Evolutionary conservation across 345 rosid species (phyloP).

Genomic region (Citrus australasica): DNA sequence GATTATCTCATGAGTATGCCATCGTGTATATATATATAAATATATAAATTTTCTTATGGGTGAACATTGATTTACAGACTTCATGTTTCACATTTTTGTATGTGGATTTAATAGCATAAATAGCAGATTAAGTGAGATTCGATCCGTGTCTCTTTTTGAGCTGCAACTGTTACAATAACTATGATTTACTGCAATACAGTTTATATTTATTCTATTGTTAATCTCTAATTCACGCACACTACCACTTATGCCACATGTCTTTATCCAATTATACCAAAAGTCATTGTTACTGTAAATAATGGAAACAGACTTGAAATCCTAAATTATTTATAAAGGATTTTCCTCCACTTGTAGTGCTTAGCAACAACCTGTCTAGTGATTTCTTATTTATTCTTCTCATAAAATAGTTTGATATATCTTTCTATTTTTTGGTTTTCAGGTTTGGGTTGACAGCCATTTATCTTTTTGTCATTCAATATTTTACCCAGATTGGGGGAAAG

Average conservation of each 20-base stretch:
- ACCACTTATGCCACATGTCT: background rate
- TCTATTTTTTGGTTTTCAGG: slow-evolving; percentile 51
- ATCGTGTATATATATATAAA: no score
- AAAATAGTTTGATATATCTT: background rate
- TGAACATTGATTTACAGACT: background rate
- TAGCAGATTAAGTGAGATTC: background rate
- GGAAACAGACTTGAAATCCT: background rate
- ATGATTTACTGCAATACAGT: background rate
- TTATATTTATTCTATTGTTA: background rate
- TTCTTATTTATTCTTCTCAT: background rate
- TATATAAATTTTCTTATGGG: background rate
- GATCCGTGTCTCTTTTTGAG: background rate
- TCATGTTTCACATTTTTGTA: background rate
- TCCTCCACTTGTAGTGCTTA: background rate
- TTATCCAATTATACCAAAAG: no score
- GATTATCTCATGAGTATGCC: background rate
- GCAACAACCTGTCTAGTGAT: background rate
- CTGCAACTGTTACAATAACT: background rate
- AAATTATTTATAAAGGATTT: no score
- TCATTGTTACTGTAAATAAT: background rate
- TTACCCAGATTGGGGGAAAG: slow-evolving; percentile 75
- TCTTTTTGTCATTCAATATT: slow-evolving; percentile 76
- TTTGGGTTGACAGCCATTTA: slow-evolving; percentile 73
- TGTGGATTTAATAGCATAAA: background rate
- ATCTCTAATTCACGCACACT: background rate